Evolutionary conservation across 2,329 filamentous ascomycete species (phyloP), one percentile per base, ranked within the genome.

Genomic region (Aspergillus felis): DNA sequence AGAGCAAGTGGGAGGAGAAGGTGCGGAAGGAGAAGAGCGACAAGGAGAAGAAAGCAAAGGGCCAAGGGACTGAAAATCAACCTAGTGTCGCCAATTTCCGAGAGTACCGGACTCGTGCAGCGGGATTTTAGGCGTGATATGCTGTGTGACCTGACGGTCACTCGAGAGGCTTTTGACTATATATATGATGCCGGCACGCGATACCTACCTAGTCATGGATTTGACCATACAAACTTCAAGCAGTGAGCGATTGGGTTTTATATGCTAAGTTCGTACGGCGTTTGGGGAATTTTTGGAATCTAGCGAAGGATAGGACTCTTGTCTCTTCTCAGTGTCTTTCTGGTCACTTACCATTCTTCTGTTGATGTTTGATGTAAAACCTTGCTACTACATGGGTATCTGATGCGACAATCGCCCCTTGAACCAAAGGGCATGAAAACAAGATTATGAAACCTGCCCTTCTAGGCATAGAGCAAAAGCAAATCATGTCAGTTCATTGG

Each of bases 1-100:
- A 83, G 60, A 76, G 76, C 52, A 69, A 76, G 49, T 82, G 80
- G 79, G 78, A 80, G 58, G 76, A 77, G 51, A 75, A 68, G 54
- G 67, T 61, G 53, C 69, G 67, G 4, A 67, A 61, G 8, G 68
- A 73, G 41, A 74, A 70, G 56, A 71, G 71, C 38, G 63, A 68
- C 32, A 62, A 65, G 53, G 68, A 63, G 42, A 66, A 65, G 35
- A 71, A 66, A 54, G 28, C 53, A 42, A 55, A 61, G 54, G n/a
- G 49, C 4, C 49, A 64, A 28, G 17, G 51, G 12, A 53, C 56
- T 25, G 61, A 62, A 10, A 60, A 61, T 38, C 49, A 57, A 20
- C 56, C 60, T 27, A 55, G 66, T 46, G 57, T 64, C 38, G 66
- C 67, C 1, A 78, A 68, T 52, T 80, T 80, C 59, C 73, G 77